Evolutionary conservation across 768 basidiomycete genomes (phyloP), one percentile per base, ranked within the genome.

Genomic region (Boletus eberwhitei): DNA sequence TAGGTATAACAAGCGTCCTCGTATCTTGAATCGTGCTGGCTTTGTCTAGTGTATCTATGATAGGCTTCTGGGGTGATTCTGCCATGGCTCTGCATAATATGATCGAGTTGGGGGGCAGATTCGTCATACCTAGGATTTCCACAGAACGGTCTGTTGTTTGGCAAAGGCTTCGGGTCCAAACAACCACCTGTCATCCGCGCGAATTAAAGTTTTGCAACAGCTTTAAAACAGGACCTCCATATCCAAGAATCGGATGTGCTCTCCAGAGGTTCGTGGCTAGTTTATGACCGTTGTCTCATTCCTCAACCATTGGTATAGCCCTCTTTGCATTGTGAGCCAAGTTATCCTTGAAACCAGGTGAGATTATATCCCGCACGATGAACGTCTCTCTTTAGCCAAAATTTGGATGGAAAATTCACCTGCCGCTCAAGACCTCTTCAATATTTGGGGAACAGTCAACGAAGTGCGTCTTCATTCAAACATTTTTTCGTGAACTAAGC

Each of bases 391-490:
- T 3, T 74, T 91, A 7, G 80, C 76, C 0, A 81, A 82, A 58
- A 70, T 75, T 40, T 92, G 88, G 87, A 68, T 91, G 59, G 80
- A 81, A 36, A 69, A 63, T 12, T 76, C 75, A 12, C 78, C 84
- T 0, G 82, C 79, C 2, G 83, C 80, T 29, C 73, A 77, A 34
- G 84, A 88, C 50, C 49, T 90, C 4, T 87, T 91, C 60, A 65
- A 72, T 19, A 59, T 86, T 14, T 90, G 86, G 86, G 84, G 86
- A 51, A 67, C 62, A 8, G 57, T 75, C 2, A 78, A 73, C 43
- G 74, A 79, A 32, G 87, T 87, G 53, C 17, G 81, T 71, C 8
- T 11, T 8, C 7, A 32, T 42, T 32, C 39, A 3, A 7, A 4
- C 8, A n/a, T 43, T 9, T 3, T 38, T 35, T 19, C 16, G 38